Evolutionary conservation across 345 rosid genomes (phyloP).

Genomic region (Noccaea caerulescens): DNA sequence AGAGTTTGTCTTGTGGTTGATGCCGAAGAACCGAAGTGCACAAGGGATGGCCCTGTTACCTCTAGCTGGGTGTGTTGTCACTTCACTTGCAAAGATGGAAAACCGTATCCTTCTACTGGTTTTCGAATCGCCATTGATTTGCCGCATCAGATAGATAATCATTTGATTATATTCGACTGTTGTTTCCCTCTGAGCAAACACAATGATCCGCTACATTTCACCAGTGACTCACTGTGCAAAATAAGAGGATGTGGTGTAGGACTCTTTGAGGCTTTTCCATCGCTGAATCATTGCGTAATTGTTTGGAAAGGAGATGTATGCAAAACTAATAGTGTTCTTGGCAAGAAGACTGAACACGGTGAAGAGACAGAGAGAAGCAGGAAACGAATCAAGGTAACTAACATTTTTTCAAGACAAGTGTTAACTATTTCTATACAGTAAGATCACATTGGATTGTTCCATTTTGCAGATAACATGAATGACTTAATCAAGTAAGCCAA

Average conservation of each 20-base stretch:
- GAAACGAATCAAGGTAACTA: slow-evolving; percentile 1
- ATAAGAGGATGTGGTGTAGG: background rate
- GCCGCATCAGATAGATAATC: background rate
- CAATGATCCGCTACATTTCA: background rate
- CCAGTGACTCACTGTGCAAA: background rate
- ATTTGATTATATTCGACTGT: slow-evolving; percentile 3
- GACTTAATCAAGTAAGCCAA: background rate
- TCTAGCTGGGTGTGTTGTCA: background rate
- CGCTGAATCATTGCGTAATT: background rate
- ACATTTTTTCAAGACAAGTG: background rate
- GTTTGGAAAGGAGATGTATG: background rate
- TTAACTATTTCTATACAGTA: background rate
- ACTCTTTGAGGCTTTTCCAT: background rate
- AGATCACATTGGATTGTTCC: background rate
- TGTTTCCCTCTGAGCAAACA: background rate
- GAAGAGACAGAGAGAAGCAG: slow-evolving; percentile 1
- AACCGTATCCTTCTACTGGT: background rate
- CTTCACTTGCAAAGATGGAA: background rate
- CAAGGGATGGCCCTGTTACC: background rate
- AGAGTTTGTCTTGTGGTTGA: background rate
- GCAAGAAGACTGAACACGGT: background rate
- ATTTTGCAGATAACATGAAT: background rate
- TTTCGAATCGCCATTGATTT: background rate
- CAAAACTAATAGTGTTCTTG: too few species aligned
- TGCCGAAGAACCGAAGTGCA: background rate